Percentiles rank a stretch among this genome's conserved stretches.
These are phyloP conservation scores for Thelonectria rubi DNA, from an alignment of 2,329 filamentous ascomycete genomes.

Conservation along the genomic window DNA sequence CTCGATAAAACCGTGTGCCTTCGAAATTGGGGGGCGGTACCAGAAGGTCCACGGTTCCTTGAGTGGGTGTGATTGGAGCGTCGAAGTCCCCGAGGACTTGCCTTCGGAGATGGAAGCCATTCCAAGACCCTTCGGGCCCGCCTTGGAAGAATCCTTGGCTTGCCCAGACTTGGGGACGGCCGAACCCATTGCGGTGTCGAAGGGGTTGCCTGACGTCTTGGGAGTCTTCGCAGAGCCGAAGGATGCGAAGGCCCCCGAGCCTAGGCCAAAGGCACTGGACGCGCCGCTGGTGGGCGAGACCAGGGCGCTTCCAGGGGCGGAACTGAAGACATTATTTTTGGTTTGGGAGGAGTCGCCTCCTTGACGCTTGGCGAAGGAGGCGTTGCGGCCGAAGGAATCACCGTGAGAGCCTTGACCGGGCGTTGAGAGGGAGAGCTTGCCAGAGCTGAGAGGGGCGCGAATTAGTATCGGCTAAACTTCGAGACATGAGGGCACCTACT, in stretches of 20 bases:
- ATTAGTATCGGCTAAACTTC: conserved; percentile 23
- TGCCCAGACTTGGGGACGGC: conserved; percentile 45
- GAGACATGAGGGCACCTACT: conserved; percentile 62
- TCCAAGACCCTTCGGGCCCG: conserved; percentile 43
- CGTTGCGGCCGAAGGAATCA: conserved; percentile 68
- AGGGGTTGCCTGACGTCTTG: conserved; percentile 82
- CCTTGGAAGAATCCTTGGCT: conserved; percentile 46
- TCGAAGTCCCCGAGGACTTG: conserved; percentile 46
- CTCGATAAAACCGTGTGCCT: conserved; percentile 86
- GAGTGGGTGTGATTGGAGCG: conserved; percentile 64
- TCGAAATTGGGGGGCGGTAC: conserved; percentile 96
- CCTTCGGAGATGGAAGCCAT: conserved; percentile 60
- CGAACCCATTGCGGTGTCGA: conserved; percentile 75
- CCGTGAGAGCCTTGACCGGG: conserved; percentile 64
- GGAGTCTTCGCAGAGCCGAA: conserved; percentile 83
- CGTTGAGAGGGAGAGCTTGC: conserved; percentile 91
- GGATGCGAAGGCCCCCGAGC: conserved; percentile 96
- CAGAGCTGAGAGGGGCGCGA: conserved; percentile 64
- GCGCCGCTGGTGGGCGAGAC: conserved; percentile 64
- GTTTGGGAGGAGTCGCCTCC: conserved; percentile 76
- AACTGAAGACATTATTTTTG: conserved; percentile 78
- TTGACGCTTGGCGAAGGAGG: conserved; percentile 76
- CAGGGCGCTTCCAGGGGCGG: conserved; percentile 70
- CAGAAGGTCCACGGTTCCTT: conserved; percentile 95
- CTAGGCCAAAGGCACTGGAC: conserved; percentile 90